phyloP scores from a whole-genome alignment of 768 basidiomycete species.

The Leccinum incarnatum region DNA sequence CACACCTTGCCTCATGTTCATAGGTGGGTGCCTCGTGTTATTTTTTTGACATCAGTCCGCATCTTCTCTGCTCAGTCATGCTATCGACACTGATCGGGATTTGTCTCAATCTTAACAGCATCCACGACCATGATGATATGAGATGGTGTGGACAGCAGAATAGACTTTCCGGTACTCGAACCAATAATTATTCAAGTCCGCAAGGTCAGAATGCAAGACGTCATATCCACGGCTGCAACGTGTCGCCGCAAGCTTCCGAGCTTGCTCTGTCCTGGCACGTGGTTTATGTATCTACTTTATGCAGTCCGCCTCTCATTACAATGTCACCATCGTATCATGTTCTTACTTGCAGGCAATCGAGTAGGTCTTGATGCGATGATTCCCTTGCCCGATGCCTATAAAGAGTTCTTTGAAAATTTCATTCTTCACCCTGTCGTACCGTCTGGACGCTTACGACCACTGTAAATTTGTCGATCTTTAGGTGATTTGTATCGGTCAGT shows the following conservation, averaged over 20 bases:
- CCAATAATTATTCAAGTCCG: neutral
- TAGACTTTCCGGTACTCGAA: neutral
- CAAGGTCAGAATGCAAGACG: constrained; percentile 3
- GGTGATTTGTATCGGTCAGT: constrained; percentile 10
- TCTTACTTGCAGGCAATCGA: constrained; percentile 1
- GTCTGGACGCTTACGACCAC: constrained; percentile 12
- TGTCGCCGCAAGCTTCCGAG: constrained; percentile 21
- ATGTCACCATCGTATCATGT: constrained; percentile 9
- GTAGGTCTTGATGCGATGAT: neutral
- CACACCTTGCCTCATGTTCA: constrained; percentile 10
- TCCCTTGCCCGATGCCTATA: constrained; percentile 12
- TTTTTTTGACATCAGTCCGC: neutral
- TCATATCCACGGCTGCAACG: constrained; percentile 16
- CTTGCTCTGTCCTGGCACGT: constrained; percentile 28
- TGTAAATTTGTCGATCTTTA: constrained; percentile 1
- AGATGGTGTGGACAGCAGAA: neutral
- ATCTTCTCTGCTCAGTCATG: neutral
- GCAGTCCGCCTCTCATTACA: constrained; percentile 20
- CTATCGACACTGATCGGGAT: neutral
- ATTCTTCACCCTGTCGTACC: constrained; percentile 3
- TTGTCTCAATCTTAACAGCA: neutral
- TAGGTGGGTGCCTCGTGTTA: constrained; percentile 13
- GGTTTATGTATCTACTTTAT: constrained; percentile 16
- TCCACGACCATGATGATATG: neutral
- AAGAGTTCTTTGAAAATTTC: constrained; percentile 5